Evolutionary conservation across 495 filamentous ascomycete species (phyloP).

Genomic region (Lasiosphaeria ovina): DNA sequence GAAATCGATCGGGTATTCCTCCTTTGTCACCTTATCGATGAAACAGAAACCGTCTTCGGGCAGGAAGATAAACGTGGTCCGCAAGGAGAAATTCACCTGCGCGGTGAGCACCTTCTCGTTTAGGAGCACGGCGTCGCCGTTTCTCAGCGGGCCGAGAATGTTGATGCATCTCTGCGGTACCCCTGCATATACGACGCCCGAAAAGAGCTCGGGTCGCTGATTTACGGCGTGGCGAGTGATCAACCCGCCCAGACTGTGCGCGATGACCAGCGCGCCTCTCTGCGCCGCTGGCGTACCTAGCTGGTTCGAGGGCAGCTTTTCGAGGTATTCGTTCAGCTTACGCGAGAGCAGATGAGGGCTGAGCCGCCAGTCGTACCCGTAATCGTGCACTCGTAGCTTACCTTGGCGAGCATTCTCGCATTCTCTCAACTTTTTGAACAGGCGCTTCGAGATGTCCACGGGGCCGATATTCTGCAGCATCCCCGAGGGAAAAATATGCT

Average conservation of each 20-base stretch:
- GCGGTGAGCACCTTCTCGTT: slow-evolving; percentile 90
- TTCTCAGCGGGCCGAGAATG: slow-evolving; percentile 84
- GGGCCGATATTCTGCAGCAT: slow-evolving; percentile 90
- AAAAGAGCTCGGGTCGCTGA: slow-evolving; percentile 79
- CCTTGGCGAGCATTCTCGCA: slow-evolving; percentile 69
- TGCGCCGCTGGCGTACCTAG: slow-evolving; percentile 44
- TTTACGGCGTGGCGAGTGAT: slow-evolving; percentile 91
- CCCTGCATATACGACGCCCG: slow-evolving; percentile 83
- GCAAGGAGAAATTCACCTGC: slow-evolving; percentile 90
- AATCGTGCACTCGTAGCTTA: slow-evolving; percentile 78
- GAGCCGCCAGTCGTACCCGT: slow-evolving; percentile 94
- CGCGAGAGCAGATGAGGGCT: slow-evolving; percentile 75
- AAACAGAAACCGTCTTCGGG: slow-evolving; percentile 90
- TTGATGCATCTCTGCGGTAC: slow-evolving; percentile 84
- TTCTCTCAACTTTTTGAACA: slow-evolving; percentile 75
- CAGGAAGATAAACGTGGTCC: slow-evolving; percentile 80
- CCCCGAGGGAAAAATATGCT: slow-evolving; percentile 75
- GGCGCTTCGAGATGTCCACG: slow-evolving; percentile 78
- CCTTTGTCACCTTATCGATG: slow-evolving; percentile 74
- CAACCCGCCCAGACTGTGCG: slow-evolving; percentile 86
- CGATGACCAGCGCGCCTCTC: slow-evolving; percentile 75
- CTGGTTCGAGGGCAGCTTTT: slow-evolving; percentile 71
- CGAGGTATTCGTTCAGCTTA: slow-evolving; percentile 67
- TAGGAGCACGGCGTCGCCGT: slow-evolving; percentile 86
- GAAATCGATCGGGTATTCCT: slow-evolving; percentile 82